Base-by-base conservation (phyloP, 495 filamentous ascomycete genomes). In the Tuber brumale region DNA sequence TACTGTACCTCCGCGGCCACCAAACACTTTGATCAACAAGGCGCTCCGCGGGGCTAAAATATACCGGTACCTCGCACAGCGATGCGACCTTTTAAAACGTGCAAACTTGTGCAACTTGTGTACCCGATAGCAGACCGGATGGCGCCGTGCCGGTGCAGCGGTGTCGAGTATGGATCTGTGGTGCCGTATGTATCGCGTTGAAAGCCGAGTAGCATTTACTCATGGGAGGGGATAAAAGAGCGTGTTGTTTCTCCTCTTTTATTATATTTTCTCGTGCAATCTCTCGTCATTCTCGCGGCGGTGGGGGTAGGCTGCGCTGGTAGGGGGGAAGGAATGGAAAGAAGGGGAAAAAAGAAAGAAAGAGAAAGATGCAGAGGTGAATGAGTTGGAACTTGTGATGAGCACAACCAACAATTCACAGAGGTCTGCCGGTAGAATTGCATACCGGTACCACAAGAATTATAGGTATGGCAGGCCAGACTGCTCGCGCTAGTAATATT, bases 281-380 rank as follows among this genome's bases (percentile, higher is more conserved):
- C 23, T 31, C 10, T 18, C 12, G 57, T 31, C 57, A 66, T 18
- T 16, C n/a, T 31, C 27, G 27, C 57, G 57, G n/a, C n/a, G 41
- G 41, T 0, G 51, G 19, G 9, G 57, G 27, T 31, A 31, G 57
- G 57, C 57, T 66, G n/a, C n/a, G 8, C 51, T 5, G 51, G 23
- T 14, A 27, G 46, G 21, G 21, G 46, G 6, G 46, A 21, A 19
- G 23, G 19, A 70, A 57, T 57, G 57, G 57, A 9, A 43, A 43
- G 23, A 37, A 2, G 46, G 71, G 31, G 23, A 21, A 39, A 75
- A 77, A 69, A 35, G 27, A 48, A 73, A 48, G 74, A 35, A 48
- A 78, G 70, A 73, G 74, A 57, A 79, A 69, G 72, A 21, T 12
- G 46, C 61, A 45, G 44, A 79, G 66, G 45, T 19, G 37, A 42